Base-by-base conservation (phyloP, 2,329 filamentous ascomycete species). In the Botrytis elliptica region DNA sequence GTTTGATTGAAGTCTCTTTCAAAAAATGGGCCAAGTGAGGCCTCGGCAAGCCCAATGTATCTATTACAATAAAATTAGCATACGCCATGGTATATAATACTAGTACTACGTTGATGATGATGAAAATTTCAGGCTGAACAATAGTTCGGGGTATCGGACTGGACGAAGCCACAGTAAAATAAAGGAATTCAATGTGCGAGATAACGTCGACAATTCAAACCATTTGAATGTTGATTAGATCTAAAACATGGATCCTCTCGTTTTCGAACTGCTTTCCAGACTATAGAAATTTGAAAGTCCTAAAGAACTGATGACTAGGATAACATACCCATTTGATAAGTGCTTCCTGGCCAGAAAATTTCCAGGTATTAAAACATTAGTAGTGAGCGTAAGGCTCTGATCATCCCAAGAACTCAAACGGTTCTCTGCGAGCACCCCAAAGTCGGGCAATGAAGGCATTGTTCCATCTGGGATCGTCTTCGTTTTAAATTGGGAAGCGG, bases 1-100 rank as follows among this genome's bases (percentile, higher is more conserved):
- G 75, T 76, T 40, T 76, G 63, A 42, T 77, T 78, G 66, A 73
- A 40, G 57, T 77, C 76, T 33, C 36, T 62, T 40, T 78, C 76
- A 14, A 73, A 77, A 42, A 75, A 76, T 5, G 76, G 77, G 22
- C 74, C 76, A 7, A 71, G 49, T 9, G 72, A 65, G 9, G 76
- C 64, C 25, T 73, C 52, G 25, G 63, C 65, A 25, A 74, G 68
- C 7, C 76, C 76, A 36, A 75, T 60, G 25, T 75, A 77, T 44
- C 74, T 77, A 46, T 22, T 1, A 40, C 7, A 20, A 36, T 3
- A 38, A 70, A 16, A 71, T 57, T 25, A 69, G 9, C 10, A 8
- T 44, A 69, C 2, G 16, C 8, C n/a, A n/a, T 57, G 25, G 20
- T 38, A 20, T 16, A 44, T 44, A 22, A 44, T 3, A 57, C 14